A percentile compares a stretch with the other conserved stretches of the same genome.
Conservation (phyloP, 805 yeast species). For the Kodamaea kaohsiungensis region DNA sequence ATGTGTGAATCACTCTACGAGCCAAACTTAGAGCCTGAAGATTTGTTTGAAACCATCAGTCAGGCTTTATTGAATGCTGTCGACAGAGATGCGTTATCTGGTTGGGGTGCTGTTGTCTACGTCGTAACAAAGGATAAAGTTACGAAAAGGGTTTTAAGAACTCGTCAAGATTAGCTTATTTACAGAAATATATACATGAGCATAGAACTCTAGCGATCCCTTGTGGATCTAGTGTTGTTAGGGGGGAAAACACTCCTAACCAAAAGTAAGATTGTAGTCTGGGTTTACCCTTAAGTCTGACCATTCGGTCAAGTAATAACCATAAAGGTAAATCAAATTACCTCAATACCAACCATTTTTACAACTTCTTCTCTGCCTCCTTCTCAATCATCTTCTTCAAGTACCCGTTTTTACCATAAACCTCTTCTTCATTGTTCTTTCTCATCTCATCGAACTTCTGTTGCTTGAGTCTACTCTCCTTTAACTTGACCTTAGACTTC, state of each 20-base stretch:
- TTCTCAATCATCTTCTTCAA: constrained; percentile 62
- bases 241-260: constrained; percentile 49
- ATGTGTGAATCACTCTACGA: constrained; percentile 98
- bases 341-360: constrained; percentile 27
- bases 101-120: constrained; percentile 98
- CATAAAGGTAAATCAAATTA: too few relatives aligned
- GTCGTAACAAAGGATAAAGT: constrained; percentile 90
- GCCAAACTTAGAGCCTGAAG: constrained; percentile 91
- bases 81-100: constrained; percentile 95
- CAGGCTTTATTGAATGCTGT: constrained; percentile 93
- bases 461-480: constrained; percentile 56
- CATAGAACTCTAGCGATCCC: not conserved
- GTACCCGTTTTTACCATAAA: constrained; percentile 73
- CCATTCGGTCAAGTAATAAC: too few relatives aligned
- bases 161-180: constrained; percentile 81
- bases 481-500: constrained; percentile 57
- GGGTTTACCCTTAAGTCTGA: too few relatives aligned
- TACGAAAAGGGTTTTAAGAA: constrained; percentile 80
- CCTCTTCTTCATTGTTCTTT: constrained; percentile 70
- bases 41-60: constrained; percentile 90
- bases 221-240: not conserved
- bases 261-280: too few relatives aligned
- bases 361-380: constrained; percentile 24
- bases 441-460: constrained; percentile 55
- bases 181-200: not conserved